phyloP scores from a whole-genome alignment of 257 asterid species.

The Paulownia fortunei region DNA sequence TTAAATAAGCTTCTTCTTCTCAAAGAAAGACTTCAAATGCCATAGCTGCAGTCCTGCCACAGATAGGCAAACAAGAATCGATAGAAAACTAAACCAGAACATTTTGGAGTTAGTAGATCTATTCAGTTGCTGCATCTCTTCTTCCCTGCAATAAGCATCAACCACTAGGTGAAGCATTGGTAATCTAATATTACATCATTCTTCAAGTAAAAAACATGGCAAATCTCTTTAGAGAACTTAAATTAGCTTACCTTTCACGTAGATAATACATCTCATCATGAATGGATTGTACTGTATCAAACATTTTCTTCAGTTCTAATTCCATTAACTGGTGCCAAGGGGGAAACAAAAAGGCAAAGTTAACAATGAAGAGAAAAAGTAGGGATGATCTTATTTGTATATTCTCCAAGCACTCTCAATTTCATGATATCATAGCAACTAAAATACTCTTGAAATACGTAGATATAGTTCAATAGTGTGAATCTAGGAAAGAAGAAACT shows the following conservation, averaged over 20 bases:
- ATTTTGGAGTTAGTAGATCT: slow-evolving; percentile 72
- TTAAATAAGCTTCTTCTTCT: slow-evolving; percentile 96
- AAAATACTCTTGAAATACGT: neutral
- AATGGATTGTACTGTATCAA: slow-evolving; percentile 77
- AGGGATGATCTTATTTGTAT: neutral
- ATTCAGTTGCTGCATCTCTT: slow-evolving; percentile 86
- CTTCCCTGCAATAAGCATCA: slow-evolving; percentile 62
- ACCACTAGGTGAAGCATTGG: neutral
- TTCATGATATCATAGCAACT: neutral
- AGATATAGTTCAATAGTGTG: neutral
- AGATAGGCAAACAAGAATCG: slow-evolving; percentile 61
- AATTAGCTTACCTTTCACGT: slow-evolving; percentile 72
- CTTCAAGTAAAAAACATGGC: neutral
- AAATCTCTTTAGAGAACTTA: neutral
- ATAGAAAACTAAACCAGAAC: slow-evolving; percentile 82
- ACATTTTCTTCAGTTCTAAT: slow-evolving; percentile 88
- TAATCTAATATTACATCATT: neutral
- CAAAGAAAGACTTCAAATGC: slow-evolving; percentile 91
- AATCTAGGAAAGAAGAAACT: neutral
- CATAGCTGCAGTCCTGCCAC: slow-evolving; percentile 89
- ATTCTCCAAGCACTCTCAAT: neutral
- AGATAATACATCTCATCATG: slow-evolving; percentile 91
- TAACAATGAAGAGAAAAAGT: neutral
- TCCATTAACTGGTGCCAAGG: slow-evolving; percentile 78
- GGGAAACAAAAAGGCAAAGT: slow-evolving; percentile 12